Conservation (phyloP, 441 rosid genomes). For the Dalechampia spathulata region DNA sequence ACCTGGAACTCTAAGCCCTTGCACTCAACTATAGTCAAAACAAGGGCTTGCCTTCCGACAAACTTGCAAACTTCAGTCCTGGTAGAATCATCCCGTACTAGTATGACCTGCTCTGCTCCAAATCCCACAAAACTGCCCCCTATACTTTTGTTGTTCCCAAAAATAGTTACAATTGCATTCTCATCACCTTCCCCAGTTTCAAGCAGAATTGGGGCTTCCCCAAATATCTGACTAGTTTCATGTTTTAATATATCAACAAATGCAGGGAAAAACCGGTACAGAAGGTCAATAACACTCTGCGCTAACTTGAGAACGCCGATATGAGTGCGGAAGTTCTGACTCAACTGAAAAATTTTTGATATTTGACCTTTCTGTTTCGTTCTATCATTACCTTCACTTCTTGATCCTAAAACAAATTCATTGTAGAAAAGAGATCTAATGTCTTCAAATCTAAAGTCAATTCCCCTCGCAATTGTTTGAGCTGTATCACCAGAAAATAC, state of each 20-base stretch:
- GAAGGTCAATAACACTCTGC: constrained; percentile 44
- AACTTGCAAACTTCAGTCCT: constrained; percentile 25
- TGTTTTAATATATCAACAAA: constrained; percentile 30
- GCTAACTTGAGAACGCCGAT: constrained; percentile 46
- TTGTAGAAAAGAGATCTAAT: constrained; percentile 27
- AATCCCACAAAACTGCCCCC: constrained; percentile 31
- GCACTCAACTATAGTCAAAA: constrained; percentile 47
- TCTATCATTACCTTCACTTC: neutral
- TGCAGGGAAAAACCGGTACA: constrained; percentile 34
- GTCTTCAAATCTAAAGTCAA: constrained; percentile 32
- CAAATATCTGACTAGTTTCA: constrained; percentile 37
- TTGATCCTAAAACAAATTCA: constrained; percentile 31
- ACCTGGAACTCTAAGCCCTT: constrained; percentile 65
- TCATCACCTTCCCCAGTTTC: constrained; percentile 24
- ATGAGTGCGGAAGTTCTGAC: constrained; percentile 58
- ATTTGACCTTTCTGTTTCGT: constrained; percentile 32
- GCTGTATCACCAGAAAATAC: constrained; percentile 53
- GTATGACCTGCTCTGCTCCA: constrained; percentile 50
- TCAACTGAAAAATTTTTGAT: constrained; percentile 33
- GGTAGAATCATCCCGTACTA: constrained; percentile 40
- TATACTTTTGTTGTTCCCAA: constrained; percentile 23
- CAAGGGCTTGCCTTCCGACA: constrained; percentile 50
- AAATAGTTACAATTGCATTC: constrained; percentile 31
- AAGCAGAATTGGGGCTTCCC: constrained; percentile 46
- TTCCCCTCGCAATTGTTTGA: constrained; percentile 36